A percentile compares a stretch with the other conserved stretches of the same genome.
Conservation (phyloP, 345 rosid species). For the Laguncularia racemosa region DNA sequence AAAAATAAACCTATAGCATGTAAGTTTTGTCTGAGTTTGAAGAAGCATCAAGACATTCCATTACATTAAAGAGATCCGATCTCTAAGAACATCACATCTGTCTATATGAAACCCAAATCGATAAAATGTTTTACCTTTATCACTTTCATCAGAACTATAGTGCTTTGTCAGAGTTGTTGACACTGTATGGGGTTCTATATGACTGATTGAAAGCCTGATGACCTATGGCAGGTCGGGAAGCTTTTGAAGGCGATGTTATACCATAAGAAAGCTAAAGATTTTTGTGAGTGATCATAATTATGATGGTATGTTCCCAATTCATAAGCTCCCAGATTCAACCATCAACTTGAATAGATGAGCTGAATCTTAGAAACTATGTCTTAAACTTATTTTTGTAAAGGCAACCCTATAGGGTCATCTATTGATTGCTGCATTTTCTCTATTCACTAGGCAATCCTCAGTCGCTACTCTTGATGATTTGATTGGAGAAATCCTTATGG, state of each 20-base stretch:
- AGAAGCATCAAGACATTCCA: too few relatives aligned
- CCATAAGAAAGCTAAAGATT: slow-evolving; percentile 36
- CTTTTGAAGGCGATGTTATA: slow-evolving; percentile 60
- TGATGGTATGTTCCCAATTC: slow-evolving; percentile 57
- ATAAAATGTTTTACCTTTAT: slow-evolving; percentile 1
- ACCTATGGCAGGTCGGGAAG: slow-evolving; percentile 79
- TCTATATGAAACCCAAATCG: neutral
- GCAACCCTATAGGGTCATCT: slow-evolving; percentile 16
- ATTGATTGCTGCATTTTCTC: slow-evolving; percentile 35
- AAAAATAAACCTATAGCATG: too few relatives aligned
- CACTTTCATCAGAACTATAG: slow-evolving; percentile 9
- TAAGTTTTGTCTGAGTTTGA: too few relatives aligned
- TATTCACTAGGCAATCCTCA: slow-evolving; percentile 45
- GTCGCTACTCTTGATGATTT: slow-evolving; percentile 40
- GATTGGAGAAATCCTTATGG: slow-evolving; percentile 10
- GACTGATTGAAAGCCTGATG: slow-evolving; percentile 43
- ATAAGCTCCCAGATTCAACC: slow-evolving; percentile 15
- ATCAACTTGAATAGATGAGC: slow-evolving; percentile 13
- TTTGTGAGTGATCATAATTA: slow-evolving; percentile 37
- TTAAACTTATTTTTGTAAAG: slow-evolving; percentile 10
- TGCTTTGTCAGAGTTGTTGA: slow-evolving; percentile 14
- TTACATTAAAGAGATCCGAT: too few relatives aligned
- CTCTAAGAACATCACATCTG: too few relatives aligned
- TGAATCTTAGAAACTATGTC: slow-evolving; percentile 11
- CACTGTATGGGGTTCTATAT: slow-evolving; percentile 13